Conservation (phyloP, 352 stramenopile species). For the Aphanomyces stellatus region DNA sequence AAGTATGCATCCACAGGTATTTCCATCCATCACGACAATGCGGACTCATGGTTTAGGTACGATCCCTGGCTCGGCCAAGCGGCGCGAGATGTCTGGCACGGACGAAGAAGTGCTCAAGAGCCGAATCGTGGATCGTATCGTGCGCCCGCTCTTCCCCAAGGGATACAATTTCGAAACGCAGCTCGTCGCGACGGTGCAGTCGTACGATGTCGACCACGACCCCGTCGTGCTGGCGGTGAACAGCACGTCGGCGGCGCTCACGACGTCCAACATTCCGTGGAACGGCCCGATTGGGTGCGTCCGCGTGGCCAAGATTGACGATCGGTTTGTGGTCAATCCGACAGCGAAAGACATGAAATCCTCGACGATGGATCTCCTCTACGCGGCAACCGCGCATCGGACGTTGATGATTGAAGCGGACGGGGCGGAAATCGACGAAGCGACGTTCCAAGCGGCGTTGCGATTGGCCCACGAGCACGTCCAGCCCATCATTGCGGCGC, state of each 20-base stretch:
- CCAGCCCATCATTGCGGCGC: constrained; percentile 44
- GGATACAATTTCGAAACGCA: constrained; percentile 95
- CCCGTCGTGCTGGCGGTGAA: constrained; percentile 85
- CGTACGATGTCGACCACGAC: constrained; percentile 76
- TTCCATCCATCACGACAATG: neutral
- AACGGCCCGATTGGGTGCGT: constrained; percentile 85
- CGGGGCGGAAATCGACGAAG: constrained; percentile 64
- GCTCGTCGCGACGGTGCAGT: constrained; percentile 86
- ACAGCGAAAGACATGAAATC: constrained; percentile 58
- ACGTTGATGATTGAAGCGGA: constrained; percentile 87
- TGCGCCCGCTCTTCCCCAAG: constrained; percentile 91
- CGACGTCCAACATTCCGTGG: constrained; percentile 84
- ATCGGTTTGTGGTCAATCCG: constrained; percentile 90
- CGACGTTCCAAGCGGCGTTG: constrained; percentile 62
- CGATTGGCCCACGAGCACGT: constrained; percentile 62
- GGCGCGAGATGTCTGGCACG: constrained; percentile 82
- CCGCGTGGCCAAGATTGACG: constrained; percentile 72
- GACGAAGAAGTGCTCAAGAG: constrained; percentile 96
- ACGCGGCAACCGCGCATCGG: constrained; percentile 62
- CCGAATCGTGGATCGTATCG: constrained; percentile 92
- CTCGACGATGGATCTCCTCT: constrained; percentile 76
- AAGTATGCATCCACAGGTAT: constrained; percentile 72
- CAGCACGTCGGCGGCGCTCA: constrained; percentile 74
- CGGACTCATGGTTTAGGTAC: constrained; percentile 25
- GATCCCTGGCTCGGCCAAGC: constrained; percentile 82